Percentiles rank a stretch among this genome's conserved stretches.
Evolutionary conservation across 1,284 basidiomycete genomes (phyloP).

Genomic region (Agaricales sp.): DNA sequence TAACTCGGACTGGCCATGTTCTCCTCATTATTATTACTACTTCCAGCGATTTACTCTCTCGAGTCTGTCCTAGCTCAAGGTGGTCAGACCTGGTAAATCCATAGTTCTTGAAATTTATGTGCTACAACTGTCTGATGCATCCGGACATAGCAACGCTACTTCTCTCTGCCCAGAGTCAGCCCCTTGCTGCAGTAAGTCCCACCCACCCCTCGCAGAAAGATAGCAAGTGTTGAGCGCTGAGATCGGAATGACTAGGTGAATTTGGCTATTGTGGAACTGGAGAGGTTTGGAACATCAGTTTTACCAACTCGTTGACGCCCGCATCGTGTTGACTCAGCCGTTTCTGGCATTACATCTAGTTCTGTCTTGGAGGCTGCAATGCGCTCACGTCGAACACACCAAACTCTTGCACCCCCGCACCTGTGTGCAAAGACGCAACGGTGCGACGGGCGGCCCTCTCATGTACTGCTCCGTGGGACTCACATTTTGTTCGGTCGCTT

Average conservation of each 20-base stretch:
- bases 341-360: conserved; percentile 27
- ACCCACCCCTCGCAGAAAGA: not conserved
- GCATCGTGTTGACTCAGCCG: conserved; percentile 2
- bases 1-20: not conserved
- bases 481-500: not conserved
- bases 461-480: conserved; percentile 1
- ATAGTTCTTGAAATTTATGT: not conserved
- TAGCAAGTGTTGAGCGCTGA: conserved; percentile 2
- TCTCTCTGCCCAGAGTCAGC: conserved; percentile 40
- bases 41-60: not conserved
- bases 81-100: not conserved
- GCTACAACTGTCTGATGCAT: not conserved
- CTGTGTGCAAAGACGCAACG: conserved; percentile 56
- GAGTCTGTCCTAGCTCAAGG: not conserved
- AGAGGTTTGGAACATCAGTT: conserved; percentile 24
- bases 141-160: conserved; percentile 38
- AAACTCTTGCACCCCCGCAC: conserved; percentile 60
- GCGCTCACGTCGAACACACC: conserved; percentile 57
- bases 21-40: not conserved
- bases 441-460: conserved; percentile 25
- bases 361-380: conserved; percentile 77
- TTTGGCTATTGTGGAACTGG: conserved; percentile 65
- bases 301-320: not conserved
- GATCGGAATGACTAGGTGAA: conserved; percentile 35
- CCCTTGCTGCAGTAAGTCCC: conserved; percentile 47